Conservation (phyloP, 345 rosid species). For the Moricandia arvensis region DNA sequence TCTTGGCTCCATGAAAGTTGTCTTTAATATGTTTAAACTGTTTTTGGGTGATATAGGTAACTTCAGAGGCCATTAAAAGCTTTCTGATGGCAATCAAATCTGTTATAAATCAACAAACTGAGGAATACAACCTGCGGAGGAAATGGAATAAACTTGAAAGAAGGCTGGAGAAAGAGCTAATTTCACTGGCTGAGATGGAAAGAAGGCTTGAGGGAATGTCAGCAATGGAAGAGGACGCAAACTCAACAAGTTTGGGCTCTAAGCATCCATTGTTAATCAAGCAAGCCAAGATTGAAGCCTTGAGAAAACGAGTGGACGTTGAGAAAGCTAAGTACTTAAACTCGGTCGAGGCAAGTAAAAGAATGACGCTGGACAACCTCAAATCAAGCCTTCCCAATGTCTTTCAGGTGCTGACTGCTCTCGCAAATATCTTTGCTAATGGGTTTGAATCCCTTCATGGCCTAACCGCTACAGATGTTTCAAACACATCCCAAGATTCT, state of each 20-base stretch:
- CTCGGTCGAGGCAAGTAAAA: constrained; percentile 52
- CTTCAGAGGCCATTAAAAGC: constrained; percentile 67
- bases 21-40: neutral
- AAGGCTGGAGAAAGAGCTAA: constrained; percentile 64
- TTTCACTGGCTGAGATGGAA: constrained; percentile 59
- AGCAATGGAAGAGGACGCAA: constrained; percentile 39
- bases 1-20: constrained; percentile 6
- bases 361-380: constrained; percentile 64
- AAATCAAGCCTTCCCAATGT: constrained; percentile 74
- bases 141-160: constrained; percentile 58
- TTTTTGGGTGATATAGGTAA: constrained; percentile 44
- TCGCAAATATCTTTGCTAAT: constrained; percentile 53
- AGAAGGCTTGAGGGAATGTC: constrained; percentile 46
- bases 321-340: constrained; percentile 56
- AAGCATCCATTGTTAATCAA: constrained; percentile 66
- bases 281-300: constrained; percentile 57
- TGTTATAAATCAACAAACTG: constrained; percentile 58
- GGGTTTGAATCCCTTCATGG: constrained; percentile 58
- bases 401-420: constrained; percentile 62
- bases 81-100: constrained; percentile 56
- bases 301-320: constrained; percentile 51
- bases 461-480: constrained; percentile 29
- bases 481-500: constrained; percentile 36
- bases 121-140: constrained; percentile 54
- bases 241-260: constrained; percentile 44